phyloP scores from a whole-genome alignment of 2,329 filamentous ascomycete species.

The Knufia petricola region DNA sequence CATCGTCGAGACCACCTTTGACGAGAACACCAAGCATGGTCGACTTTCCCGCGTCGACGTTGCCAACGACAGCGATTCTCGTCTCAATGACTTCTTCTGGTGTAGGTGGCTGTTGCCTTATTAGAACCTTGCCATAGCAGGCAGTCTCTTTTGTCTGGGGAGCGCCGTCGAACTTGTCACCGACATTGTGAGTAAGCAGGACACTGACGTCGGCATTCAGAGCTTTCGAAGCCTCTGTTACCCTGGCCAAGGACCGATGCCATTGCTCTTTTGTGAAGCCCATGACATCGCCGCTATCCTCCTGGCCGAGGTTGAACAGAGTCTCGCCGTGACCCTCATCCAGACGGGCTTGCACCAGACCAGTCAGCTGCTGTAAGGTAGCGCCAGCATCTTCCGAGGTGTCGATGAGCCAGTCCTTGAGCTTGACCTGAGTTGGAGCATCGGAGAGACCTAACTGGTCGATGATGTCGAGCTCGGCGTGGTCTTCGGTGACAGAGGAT shows the following conservation, averaged over 20 bases:
- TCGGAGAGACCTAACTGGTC: constrained; percentile 69
- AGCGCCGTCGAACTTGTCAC: constrained; percentile 62
- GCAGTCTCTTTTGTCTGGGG: constrained; percentile 59
- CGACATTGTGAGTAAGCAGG: constrained; percentile 83
- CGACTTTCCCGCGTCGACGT: constrained; percentile 95
- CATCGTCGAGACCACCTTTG: constrained; percentile 90
- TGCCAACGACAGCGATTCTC: constrained; percentile 90
- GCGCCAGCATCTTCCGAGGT: constrained; percentile 47
- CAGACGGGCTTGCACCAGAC: constrained; percentile 58
- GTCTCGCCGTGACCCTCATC: constrained; percentile 80
- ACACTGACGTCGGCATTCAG: constrained; percentile 67
- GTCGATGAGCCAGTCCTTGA: constrained; percentile 68
- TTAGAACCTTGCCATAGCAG: constrained; percentile 75
- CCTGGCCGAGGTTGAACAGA: constrained; percentile 83
- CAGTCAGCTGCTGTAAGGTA: constrained; percentile 52
- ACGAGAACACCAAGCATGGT: constrained; percentile 93
- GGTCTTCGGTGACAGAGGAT: constrained; percentile 47
- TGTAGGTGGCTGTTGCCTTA: constrained; percentile 62
- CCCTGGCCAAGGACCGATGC: constrained; percentile 57
- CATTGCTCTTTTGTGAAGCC: constrained; percentile 64
- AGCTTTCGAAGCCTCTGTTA: constrained; percentile 55
- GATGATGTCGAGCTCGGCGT: constrained; percentile 83
- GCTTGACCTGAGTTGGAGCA: constrained; percentile 52
- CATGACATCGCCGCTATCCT: constrained; percentile 83
- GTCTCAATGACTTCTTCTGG: constrained; percentile 91